Evolutionary conservation across 345 rosid genomes (phyloP).

Genomic region (Eucalyptus shirleyi): DNA sequence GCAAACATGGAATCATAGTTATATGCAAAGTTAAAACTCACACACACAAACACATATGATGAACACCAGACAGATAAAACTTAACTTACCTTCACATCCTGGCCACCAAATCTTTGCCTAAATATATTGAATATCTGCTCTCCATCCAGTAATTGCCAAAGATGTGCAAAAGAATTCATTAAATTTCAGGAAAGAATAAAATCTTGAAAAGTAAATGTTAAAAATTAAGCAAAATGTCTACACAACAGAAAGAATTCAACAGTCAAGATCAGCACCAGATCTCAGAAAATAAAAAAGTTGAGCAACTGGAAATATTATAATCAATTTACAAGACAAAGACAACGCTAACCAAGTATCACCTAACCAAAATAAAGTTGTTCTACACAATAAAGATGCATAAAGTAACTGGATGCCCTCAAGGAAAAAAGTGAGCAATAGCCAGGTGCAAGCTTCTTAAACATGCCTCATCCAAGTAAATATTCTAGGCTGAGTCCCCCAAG

Average conservation of each 20-base stretch:
- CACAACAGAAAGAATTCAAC: not conserved
- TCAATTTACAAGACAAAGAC: not conserved
- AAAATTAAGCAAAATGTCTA: not conserved
- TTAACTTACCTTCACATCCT: slow-evolving; percentile 76
- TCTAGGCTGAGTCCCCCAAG: not conserved
- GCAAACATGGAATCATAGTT: not conserved
- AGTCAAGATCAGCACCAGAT: not conserved
- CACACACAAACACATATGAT: not conserved
- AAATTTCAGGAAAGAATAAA: not conserved
- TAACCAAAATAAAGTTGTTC: not conserved
- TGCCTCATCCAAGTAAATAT: not conserved
- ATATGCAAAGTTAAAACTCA: not conserved
- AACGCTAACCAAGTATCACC: not conserved
- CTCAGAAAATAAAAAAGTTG: not conserved
- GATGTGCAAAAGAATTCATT: not conserved
- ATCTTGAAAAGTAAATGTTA: not conserved
- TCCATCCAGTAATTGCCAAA: not conserved
- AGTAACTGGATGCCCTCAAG: not conserved
- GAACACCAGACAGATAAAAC: not conserved
- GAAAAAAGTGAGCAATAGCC: not conserved
- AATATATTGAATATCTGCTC: slow-evolving; percentile 53
- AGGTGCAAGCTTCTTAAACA: not conserved
- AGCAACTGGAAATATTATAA: not conserved
- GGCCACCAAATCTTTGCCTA: slow-evolving; percentile 62
- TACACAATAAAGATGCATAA: not conserved